Conservation (phyloP, 306 rosid species). For the Begonia loranthoides region DNA sequence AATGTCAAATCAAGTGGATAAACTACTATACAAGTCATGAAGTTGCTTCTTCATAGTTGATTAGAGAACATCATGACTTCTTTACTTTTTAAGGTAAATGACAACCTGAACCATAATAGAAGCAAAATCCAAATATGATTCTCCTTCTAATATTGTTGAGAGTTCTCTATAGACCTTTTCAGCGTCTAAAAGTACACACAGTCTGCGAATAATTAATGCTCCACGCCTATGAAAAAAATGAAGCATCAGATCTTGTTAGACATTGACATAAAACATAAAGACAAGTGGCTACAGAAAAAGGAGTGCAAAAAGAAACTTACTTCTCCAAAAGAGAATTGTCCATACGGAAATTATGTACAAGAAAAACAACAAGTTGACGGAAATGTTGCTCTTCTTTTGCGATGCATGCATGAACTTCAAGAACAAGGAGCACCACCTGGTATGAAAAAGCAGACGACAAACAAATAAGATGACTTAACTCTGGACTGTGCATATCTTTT, state of each 20-base stretch:
- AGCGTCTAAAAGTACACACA: constrained; percentile 90
- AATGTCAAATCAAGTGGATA: too few species aligned
- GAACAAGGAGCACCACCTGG: constrained; percentile 96
- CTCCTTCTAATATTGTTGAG: constrained; percentile 80
- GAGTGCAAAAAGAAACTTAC: constrained; percentile 29
- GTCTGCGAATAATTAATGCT: constrained; percentile 85
- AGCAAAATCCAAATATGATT: constrained; percentile 80
- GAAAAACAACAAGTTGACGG: constrained; percentile 69
- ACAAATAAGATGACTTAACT: too few species aligned
- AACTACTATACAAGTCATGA: too few species aligned
- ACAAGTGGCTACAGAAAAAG: constrained; percentile 1
- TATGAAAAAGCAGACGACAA: background rate
- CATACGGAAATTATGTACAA: constrained; percentile 63
- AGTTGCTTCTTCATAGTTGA: too few species aligned
- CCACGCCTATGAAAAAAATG: constrained; percentile 56
- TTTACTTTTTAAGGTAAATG: constrained; percentile 12
- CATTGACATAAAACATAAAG: too few species aligned
- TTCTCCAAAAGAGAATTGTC: constrained; percentile 85
- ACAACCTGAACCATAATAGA: constrained; percentile 93
- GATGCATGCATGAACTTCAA: constrained; percentile 91
- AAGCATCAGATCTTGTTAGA: constrained; percentile 4
- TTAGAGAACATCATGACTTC: background rate
- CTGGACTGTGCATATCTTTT: too few species aligned
- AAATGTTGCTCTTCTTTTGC: constrained; percentile 82
- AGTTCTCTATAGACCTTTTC: constrained; percentile 88